Percentiles rank a stretch among this genome's conserved stretches.
Evolutionary conservation across 2,329 filamentous ascomycete species (phyloP).

Genomic region (Colletotrichum cordylinicola): DNA sequence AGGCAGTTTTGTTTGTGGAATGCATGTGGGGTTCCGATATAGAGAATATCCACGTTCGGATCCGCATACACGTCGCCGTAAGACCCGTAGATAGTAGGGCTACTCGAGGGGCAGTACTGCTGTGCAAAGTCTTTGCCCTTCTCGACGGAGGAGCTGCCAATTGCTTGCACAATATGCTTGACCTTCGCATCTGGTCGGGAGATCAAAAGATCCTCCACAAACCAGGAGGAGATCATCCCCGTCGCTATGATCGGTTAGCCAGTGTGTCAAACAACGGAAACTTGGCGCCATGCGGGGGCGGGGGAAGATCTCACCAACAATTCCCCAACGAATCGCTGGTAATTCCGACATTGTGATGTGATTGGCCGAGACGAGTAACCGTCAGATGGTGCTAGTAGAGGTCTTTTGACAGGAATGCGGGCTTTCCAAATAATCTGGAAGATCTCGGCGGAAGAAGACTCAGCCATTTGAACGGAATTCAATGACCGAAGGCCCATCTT

Average conservation of each 20-base stretch:
- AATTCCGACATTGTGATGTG: not conserved
- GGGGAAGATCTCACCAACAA: constrained; percentile 24
- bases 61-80: constrained; percentile 47
- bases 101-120: constrained; percentile 31
- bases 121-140: constrained; percentile 44
- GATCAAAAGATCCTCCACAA: constrained; percentile 46
- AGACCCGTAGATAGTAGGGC: constrained; percentile 40
- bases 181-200: constrained; percentile 38
- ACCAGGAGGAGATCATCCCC: constrained; percentile 47
- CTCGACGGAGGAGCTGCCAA: constrained; percentile 43
- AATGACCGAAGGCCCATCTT: not conserved
- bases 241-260: constrained; percentile 26
- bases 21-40: constrained; percentile 50
- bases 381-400: not conserved
- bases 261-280: not conserved
- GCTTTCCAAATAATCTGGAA: not conserved
- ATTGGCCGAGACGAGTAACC: not conserved
- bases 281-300: not conserved
- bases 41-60: constrained; percentile 47
- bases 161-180: constrained; percentile 46
- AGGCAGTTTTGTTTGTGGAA: constrained; percentile 50
- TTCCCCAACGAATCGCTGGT: constrained; percentile 37
- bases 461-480: not conserved
- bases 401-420: not conserved
- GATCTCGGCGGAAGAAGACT: not conserved